Conservation (phyloP, 1,139 yeast genomes). For the Suhomyces anneliseae region DNA sequence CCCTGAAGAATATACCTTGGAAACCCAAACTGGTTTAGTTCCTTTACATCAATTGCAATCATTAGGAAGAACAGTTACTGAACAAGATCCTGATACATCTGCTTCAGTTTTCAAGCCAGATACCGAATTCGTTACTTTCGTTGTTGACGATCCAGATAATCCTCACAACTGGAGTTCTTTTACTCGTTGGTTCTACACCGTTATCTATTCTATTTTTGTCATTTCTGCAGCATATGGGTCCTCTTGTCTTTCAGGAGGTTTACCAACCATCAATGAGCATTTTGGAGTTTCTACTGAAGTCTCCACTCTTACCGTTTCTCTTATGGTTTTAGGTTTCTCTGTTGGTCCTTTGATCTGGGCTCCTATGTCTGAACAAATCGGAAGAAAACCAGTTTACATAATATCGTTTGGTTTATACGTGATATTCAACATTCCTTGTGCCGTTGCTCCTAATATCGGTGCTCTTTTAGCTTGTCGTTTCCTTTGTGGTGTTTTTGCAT, state of each 20-base stretch:
- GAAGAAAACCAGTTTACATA: constrained; percentile 82
- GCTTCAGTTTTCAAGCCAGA: constrained; percentile 51
- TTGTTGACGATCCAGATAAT: constrained; percentile 75
- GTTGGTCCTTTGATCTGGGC: constrained; percentile 92
- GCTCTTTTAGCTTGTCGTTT: constrained; percentile 79
- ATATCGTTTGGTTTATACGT: constrained; percentile 72
- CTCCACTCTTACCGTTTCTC: constrained; percentile 73
- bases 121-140: constrained; percentile 79
- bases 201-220: constrained; percentile 64
- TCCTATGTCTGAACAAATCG: constrained; percentile 82
- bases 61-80: constrained; percentile 51
- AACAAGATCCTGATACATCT: constrained; percentile 14
- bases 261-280: constrained; percentile 60
- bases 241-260: constrained; percentile 84
- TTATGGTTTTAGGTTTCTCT: constrained; percentile 87
- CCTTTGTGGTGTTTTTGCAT: constrained; percentile 81
- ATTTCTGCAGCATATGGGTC: constrained; percentile 90
- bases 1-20: constrained; percentile 89
- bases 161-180: constrained; percentile 77
- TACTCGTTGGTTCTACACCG: constrained; percentile 67
- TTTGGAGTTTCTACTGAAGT: constrained; percentile 75
- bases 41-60: constrained; percentile 70
- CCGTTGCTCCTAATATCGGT: constrained; percentile 80
- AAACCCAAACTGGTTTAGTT: constrained; percentile 84
- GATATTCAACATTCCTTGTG: constrained; percentile 86